phyloP scores from a whole-genome alignment of 139 green algal genomes.

The Auxenochlorella protothecoides region DNA sequence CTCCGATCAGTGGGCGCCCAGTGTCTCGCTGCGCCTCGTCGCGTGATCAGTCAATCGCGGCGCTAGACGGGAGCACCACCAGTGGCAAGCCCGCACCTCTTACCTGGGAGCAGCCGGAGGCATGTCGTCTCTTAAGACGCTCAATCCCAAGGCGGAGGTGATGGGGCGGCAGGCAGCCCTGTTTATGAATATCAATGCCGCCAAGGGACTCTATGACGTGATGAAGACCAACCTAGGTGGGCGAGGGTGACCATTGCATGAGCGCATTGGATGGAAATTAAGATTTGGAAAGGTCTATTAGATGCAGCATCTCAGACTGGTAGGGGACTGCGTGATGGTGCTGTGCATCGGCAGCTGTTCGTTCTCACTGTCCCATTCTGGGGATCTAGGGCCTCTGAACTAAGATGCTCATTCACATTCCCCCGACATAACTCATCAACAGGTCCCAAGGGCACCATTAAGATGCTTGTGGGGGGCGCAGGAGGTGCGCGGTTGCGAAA shows the following conservation, averaged over 20 bases:
- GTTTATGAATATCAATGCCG: constrained; percentile 99
- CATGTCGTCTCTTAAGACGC: constrained; percentile 68
- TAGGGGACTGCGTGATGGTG: not conserved
- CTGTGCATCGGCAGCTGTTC: too few species aligned
- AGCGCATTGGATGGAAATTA: too few species aligned
- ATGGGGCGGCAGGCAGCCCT: constrained; percentile 80
- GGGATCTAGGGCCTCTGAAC: too few species aligned
- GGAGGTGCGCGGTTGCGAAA: constrained; percentile 41
- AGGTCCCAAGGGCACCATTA: constrained; percentile 95
- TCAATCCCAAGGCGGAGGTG: constrained; percentile 93
- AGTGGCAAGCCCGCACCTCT: not conserved
- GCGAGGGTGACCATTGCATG: too few species aligned
- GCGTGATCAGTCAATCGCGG: not conserved
- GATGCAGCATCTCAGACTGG: constrained; percentile 8
- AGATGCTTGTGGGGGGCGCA: constrained; percentile 93
- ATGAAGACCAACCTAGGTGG: constrained; percentile 89
- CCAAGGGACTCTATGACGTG: constrained; percentile 95
- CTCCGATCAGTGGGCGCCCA: too few species aligned
- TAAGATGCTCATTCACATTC: too few species aligned
- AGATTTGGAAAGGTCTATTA: not conserved
- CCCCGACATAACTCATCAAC: not conserved
- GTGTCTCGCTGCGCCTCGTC: not conserved
- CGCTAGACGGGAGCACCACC: not conserved
- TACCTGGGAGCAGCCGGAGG: not conserved
- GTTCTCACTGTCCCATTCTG: too few species aligned